phyloP scores from a whole-genome alignment of 1,284 basidiomycete genomes.

The Boletellus deceptivus region DNA sequence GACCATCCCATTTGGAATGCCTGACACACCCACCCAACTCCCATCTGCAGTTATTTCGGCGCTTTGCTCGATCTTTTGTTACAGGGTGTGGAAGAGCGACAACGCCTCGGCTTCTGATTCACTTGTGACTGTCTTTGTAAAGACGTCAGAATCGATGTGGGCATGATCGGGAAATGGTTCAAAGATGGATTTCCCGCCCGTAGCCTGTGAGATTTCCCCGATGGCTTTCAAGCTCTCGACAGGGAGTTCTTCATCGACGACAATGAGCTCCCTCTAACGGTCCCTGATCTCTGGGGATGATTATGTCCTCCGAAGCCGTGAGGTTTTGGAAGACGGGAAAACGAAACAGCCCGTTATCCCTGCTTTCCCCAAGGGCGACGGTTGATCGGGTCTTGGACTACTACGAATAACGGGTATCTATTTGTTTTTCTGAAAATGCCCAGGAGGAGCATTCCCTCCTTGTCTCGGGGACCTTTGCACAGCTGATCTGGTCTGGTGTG shows the following conservation, averaged over 20 bases:
- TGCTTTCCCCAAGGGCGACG: constrained; percentile 56
- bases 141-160: constrained; percentile 68
- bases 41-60: constrained; percentile 52
- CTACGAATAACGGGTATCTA: constrained; percentile 46
- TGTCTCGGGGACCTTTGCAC: constrained; percentile 33
- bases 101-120: constrained; percentile 51
- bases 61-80: constrained; percentile 64
- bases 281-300: constrained; percentile 83
- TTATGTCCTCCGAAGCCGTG: constrained; percentile 53
- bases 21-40: constrained; percentile 41
- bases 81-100: constrained; percentile 49
- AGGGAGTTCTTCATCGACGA: constrained; percentile 83
- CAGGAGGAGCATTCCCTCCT: constrained; percentile 15
- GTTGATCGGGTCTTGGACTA: constrained; percentile 59
- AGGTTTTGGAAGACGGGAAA: constrained; percentile 31
- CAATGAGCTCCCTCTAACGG: constrained; percentile 60
- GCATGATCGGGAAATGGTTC: constrained; percentile 71
- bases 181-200: constrained; percentile 65
- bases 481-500: constrained; percentile 29
- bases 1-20: constrained; percentile 42
- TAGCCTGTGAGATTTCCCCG: constrained; percentile 37
- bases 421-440: constrained; percentile 22
- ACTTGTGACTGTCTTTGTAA: constrained; percentile 61
- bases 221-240: constrained; percentile 41
- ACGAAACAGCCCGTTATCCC: constrained; percentile 48